Percentiles rank a stretch among this genome's conserved stretches.
phyloP scores from a whole-genome alignment of 2,329 filamentous ascomycete species.

The Sordariomycetes sp. region DNA sequence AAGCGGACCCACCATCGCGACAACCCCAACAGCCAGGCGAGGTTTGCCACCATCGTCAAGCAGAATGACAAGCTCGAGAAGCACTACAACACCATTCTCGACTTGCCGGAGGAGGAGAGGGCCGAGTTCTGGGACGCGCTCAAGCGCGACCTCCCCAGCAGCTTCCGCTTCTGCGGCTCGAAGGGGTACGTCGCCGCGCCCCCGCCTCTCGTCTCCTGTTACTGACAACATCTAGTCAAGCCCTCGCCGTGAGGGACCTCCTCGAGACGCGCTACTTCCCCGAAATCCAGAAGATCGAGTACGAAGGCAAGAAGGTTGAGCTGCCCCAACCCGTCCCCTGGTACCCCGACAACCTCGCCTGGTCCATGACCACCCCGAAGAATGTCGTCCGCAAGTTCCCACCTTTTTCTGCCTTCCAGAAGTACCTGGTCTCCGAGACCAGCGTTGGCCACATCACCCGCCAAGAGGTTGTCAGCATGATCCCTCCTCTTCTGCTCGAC shows the following conservation, averaged over 20 bases:
- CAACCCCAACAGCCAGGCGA: neutral
- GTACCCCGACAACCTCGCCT: constrained; percentile 92
- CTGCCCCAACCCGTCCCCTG: constrained; percentile 72
- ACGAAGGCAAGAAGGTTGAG: constrained; percentile 71
- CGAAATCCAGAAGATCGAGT: constrained; percentile 71
- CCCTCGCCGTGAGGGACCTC: constrained; percentile 80
- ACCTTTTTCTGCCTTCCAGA: constrained; percentile 91
- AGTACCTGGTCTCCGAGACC: constrained; percentile 94
- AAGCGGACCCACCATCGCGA: neutral
- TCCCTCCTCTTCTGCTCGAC: constrained; percentile 87
- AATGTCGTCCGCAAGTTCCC: constrained; percentile 87
- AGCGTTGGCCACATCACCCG: constrained; percentile 94
- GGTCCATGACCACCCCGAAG: constrained; percentile 97
- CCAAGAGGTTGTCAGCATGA: constrained; percentile 98
- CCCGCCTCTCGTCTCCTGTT: neutral
- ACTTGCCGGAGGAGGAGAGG: constrained; percentile 66
- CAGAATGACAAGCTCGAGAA: constrained; percentile 73
- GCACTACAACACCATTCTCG: constrained; percentile 71
- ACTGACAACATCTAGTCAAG: constrained; percentile 45
- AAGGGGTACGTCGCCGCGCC: constrained; percentile 49
- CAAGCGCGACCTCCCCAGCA: constrained; percentile 81
- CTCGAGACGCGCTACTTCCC: constrained; percentile 84
- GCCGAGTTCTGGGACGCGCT: constrained; percentile 74
- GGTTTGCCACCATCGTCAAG: constrained; percentile 41
- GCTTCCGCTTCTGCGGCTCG: constrained; percentile 93